Percentiles rank a stretch among this genome's conserved stretches.
Evolutionary conservation across 1,139 yeast species (phyloP).

Genomic region (Trichomonascaceae sp.): DNA sequence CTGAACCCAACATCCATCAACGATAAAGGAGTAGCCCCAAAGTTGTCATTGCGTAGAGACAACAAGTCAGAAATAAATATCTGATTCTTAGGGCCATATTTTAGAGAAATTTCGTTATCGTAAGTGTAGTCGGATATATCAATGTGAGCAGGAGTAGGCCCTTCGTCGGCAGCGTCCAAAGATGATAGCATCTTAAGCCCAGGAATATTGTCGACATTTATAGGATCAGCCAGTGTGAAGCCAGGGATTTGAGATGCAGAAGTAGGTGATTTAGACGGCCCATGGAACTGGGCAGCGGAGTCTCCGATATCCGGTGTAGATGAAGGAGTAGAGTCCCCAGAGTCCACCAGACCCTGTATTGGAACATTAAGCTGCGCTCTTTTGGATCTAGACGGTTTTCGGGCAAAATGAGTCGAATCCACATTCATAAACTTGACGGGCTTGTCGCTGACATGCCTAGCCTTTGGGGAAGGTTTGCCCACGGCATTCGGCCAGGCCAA

Average conservation of each 20-base stretch:
- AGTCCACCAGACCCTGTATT: too few relatives aligned
- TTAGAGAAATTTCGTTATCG: constrained; percentile 1
- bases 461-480: not conserved
- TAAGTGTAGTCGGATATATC: constrained; percentile 5
- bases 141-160: too few relatives aligned
- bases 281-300: not conserved
- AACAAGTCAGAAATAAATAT: not conserved
- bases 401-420: not conserved
- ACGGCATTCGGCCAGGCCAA: not conserved
- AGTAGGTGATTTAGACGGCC: not conserved
- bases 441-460: not conserved
- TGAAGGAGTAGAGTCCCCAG: not conserved
- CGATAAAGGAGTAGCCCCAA: not conserved
- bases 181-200: constrained; percentile 3
- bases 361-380: too few relatives aligned
- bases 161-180: not conserved
- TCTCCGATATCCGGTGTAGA: not conserved
- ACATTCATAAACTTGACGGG: constrained; percentile 3
- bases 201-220: not conserved
- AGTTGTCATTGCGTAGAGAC: constrained; percentile 1
- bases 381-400: not conserved
- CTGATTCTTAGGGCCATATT: not conserved
- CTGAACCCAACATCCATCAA: not conserved
- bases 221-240: not conserved
- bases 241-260: not conserved